Evolutionary conservation across 805 yeast species (phyloP), one percentile per base, ranked within the genome.

Genomic region (Torulaspora microellipsoides): DNA sequence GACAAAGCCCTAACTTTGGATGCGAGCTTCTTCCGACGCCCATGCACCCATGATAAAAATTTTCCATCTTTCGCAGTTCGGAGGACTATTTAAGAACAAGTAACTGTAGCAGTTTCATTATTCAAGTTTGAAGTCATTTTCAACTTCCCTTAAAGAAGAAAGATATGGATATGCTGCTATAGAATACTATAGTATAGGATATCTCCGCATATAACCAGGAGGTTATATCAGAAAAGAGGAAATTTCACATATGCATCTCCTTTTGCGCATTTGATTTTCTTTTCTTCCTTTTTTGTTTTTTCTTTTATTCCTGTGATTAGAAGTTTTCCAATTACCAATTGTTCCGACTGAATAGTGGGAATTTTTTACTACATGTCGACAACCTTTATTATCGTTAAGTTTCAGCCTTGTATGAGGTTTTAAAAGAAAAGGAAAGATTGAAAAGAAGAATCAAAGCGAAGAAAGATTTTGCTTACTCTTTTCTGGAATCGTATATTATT

Each of bases 341-440:
- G 69, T 65, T 65, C 69, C 69, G 66, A 65, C 69, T 65, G 69
- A 65, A 62, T 65, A 60, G 65, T 61, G 59, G 25, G 25, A 20
- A 20, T 20, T 20, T 20, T 52, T 52, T 52, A 49, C 64, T 61
- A 52, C 55, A 53, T 59, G 72, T 68, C 69, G 73, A 69, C 72
- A 69, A 58, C 60, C 63, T 54, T 59, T 61, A 60, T 59, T 60
- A 50, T 68, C 72, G 72, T 68, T 68, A 68, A 68, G 72, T 68
- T 68, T 68, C 72, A 68, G 72, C 72, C 72, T 68, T 68, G 72
- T 68, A 68, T 68, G 72, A 68, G 66, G 49, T 45, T 30, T 32
- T 28, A 15, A 20, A 36, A 34, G 38, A 39, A 33, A 28, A 15
- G 3, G n/a, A 20, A 28, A 34, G 23, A 32, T n/a, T 1, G 17